These are phyloP conservation scores for Esteya vermicola DNA, from an alignment of 2,329 filamentous ascomycete genomes.

Conservation along the genomic window DNA sequence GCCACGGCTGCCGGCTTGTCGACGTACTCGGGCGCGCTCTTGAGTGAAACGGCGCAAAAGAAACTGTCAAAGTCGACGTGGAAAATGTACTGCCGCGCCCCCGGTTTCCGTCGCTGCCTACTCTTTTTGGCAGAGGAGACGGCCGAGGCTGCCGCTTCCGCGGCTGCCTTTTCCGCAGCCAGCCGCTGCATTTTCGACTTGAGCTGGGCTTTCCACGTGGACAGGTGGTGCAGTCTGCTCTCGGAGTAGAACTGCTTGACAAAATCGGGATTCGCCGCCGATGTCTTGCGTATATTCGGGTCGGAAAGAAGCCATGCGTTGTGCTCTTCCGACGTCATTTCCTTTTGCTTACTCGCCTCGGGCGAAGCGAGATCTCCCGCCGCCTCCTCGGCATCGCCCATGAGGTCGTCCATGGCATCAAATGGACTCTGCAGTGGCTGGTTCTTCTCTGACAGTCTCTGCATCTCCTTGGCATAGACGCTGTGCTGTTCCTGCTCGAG, in stretches of 20 bases:
- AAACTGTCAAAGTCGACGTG: constrained; percentile 99
- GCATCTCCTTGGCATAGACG: constrained; percentile 68
- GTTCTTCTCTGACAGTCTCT: constrained; percentile 13
- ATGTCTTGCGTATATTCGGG: constrained; percentile 74
- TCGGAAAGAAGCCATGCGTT: constrained; percentile 76
- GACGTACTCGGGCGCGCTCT: constrained; percentile 58
- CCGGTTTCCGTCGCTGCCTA: constrained; percentile 24
- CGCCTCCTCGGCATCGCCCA: background rate
- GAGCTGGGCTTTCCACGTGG: constrained; percentile 89
- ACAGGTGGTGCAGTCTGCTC: constrained; percentile 86
- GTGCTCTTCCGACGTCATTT: constrained; percentile 78
- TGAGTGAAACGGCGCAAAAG: constrained; percentile 83
- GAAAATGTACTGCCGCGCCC: constrained; percentile 66
- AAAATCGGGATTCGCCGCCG: constrained; percentile 85
- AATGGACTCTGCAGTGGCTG: background rate
- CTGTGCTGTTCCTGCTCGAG: constrained; percentile 67
- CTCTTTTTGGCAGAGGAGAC: background rate
- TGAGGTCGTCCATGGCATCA: background rate
- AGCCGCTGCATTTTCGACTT: constrained; percentile 78
- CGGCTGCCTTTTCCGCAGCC: constrained; percentile 50
- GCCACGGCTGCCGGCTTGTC: constrained; percentile 81
- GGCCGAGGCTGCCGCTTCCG: no score
- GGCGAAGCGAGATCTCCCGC: background rate
- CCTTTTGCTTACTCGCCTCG: background rate
- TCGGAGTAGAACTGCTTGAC: constrained; percentile 90